Evolutionary conservation across 1,139 yeast genomes (phyloP).

Genomic region (Zhuliangozyma parablackwelliae): DNA sequence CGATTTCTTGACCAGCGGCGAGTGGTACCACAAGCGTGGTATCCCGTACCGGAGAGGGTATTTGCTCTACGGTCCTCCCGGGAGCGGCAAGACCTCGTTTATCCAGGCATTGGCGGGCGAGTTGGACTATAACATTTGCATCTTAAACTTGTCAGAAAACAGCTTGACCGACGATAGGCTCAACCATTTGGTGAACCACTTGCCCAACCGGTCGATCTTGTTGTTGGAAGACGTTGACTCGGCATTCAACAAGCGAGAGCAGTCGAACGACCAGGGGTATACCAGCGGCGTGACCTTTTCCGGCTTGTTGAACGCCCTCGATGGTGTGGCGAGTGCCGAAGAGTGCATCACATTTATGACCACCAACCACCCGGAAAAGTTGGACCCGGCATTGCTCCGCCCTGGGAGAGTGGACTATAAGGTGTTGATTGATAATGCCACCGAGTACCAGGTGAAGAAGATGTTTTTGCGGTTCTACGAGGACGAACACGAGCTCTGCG

Average conservation of each 20-base stretch:
- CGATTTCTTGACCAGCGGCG: slow-evolving; percentile 75
- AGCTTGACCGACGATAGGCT: slow-evolving; percentile 91
- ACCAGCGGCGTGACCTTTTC: slow-evolving; percentile 89
- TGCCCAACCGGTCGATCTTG: slow-evolving; percentile 83
- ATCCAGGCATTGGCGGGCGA: slow-evolving; percentile 97
- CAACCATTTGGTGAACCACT: slow-evolving; percentile 92
- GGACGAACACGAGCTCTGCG: slow-evolving; percentile 55
- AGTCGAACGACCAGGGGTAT: slow-evolving; percentile 70
- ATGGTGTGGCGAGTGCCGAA: slow-evolving; percentile 98
- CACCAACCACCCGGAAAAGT: slow-evolving; percentile 89
- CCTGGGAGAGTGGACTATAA: slow-evolving; percentile 95
- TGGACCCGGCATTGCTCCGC: slow-evolving; percentile 80
- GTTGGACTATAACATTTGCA: slow-evolving; percentile 90
- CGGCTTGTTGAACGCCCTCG: slow-evolving; percentile 88
- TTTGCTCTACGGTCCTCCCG: slow-evolving; percentile 94
- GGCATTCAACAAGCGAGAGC: slow-evolving; percentile 82
- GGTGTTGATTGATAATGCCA: slow-evolving; percentile 78
- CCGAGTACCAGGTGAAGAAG: slow-evolving; percentile 67
- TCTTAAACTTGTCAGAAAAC: slow-evolving; percentile 82
- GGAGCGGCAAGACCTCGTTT: slow-evolving; percentile 92
- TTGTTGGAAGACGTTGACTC: slow-evolving; percentile 93
- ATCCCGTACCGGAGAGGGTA: slow-evolving; percentile 97
- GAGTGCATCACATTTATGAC: slow-evolving; percentile 97
- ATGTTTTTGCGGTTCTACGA: slow-evolving; percentile 91
- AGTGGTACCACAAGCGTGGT: slow-evolving; percentile 94